Base-by-base conservation (phyloP, 148 eudicot species). In the Rhododendron molle region DNA sequence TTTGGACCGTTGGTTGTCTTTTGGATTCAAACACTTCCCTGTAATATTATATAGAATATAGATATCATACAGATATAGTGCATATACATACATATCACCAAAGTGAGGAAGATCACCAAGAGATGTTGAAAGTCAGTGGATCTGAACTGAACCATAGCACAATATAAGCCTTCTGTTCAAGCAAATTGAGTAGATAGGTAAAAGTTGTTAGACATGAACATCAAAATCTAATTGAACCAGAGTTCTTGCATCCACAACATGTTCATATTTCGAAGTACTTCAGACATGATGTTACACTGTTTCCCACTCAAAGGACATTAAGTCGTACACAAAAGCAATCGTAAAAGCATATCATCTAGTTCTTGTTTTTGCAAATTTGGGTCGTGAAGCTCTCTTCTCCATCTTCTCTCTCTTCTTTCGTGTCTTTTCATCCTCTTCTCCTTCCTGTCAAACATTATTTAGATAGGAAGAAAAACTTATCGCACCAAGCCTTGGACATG, bases 361-460 rank as follows among this genome's bases (percentile, higher is more conserved):
- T 88, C 94, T 88, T 83, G 93, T 86, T 87, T 90, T 93, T n/a
- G 72, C 79, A 76, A 92, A 89, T 80, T 88, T 92, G 85, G 91
- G 90, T 86, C 94, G 91, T 14, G 94, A 91, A 79, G 97, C 95
- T 85, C 88, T 94, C 88, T 83, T 92, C 88, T 94, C 97, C 91
- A 92, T 65, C 87, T 89, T 94, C 81, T 93, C 93, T 87, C 95
- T 87, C 86, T 94, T 94, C 92, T 92, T 93, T 15, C 94, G 89
- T 8, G 91, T 87, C 88, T 93, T 94, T 86, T 94, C 97, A 81
- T 94, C 95, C 88, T 93, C 95, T 81, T 86, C 89, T 85, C 81
- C 80, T 73, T 89, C 95, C 97, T 93, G 84, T 38, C 77, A 78
- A 87, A 43, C n/a, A 67, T 10, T 71, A 60, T 18, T 5, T 32